These are phyloP conservation scores for Astrocystis sublimbata DNA, from an alignment of 495 filamentous ascomycete species.

Conservation along the genomic window DNA sequence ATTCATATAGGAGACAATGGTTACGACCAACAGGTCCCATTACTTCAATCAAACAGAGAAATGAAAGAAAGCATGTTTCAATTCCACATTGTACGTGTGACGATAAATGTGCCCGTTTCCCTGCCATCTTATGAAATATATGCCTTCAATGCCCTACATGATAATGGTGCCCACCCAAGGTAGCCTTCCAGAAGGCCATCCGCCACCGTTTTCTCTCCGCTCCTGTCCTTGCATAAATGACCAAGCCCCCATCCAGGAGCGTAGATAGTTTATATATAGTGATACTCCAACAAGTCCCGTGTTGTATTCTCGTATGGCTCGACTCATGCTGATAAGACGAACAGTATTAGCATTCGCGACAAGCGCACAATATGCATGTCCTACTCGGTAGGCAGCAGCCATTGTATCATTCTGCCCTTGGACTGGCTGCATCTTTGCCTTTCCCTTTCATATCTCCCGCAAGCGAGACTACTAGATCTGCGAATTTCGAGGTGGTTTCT, in stretches of 20 bases:
- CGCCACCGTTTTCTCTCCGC: too few species aligned
- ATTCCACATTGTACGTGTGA: too few species aligned
- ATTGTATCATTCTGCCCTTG: background rate
- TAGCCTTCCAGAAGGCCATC: too few species aligned
- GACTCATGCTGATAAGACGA: background rate
- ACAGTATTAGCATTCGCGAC: background rate
- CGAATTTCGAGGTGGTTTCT: slow-evolving; percentile 27
- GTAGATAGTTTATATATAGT: background rate
- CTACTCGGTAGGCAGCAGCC: background rate
- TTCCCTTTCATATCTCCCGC: slow-evolving; percentile 26
- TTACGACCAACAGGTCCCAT: too few species aligned
- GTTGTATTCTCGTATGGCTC: background rate
- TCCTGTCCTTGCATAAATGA: background rate
- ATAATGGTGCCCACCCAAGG: too few species aligned
- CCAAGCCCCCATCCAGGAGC: background rate
- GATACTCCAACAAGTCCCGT: background rate
- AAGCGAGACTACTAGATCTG: slow-evolving; percentile 24
- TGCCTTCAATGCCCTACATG: background rate
- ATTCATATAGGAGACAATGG: too few species aligned
- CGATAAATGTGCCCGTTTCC: background rate
- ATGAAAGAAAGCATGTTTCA: background rate
- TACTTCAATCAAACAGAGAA: background rate
- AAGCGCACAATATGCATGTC: background rate
- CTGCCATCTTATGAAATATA: background rate
- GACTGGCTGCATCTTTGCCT: background rate